Conservation (phyloP, 306 rosid genomes). For the Rubus parviflorus region DNA sequence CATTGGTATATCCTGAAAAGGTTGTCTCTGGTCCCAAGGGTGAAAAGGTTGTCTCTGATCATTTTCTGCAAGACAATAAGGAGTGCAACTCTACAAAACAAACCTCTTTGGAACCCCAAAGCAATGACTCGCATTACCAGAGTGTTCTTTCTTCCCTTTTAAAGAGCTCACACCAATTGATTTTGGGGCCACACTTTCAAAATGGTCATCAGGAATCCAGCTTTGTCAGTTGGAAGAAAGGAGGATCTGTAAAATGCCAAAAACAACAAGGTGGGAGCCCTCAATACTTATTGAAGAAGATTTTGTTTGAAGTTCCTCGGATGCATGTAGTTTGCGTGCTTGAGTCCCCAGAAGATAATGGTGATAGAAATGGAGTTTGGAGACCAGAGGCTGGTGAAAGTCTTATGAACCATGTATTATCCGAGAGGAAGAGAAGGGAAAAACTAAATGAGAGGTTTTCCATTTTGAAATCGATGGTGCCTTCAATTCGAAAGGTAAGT, state of each 20-base stretch:
- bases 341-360: constrained; percentile 59
- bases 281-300: constrained; percentile 62
- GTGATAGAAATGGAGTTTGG: constrained; percentile 44
- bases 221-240: constrained; percentile 56
- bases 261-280: constrained; percentile 43
- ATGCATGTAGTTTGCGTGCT: constrained; percentile 52
- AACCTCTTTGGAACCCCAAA: constrained; percentile 38
- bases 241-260: constrained; percentile 35
- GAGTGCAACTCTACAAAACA: constrained; percentile 46
- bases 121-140: constrained; percentile 60
- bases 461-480: constrained; percentile 65
- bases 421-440: constrained; percentile 72
- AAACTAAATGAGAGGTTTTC: constrained; percentile 70
- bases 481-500: constrained; percentile 72
- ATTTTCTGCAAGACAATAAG: constrained; percentile 29
- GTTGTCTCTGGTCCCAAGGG: constrained; percentile 32
- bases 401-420: constrained; percentile 59
- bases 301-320: constrained; percentile 71
- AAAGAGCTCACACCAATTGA: constrained; percentile 53
- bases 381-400: constrained; percentile 65
- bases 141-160: constrained; percentile 52
- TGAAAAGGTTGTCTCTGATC: constrained; percentile 22
- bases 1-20: constrained; percentile 50
- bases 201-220: constrained; percentile 49
- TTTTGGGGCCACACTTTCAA: constrained; percentile 40